Evolutionary conservation across 2,329 filamentous ascomycete species (phyloP).

Genomic region (Colletotrichum viniferum): DNA sequence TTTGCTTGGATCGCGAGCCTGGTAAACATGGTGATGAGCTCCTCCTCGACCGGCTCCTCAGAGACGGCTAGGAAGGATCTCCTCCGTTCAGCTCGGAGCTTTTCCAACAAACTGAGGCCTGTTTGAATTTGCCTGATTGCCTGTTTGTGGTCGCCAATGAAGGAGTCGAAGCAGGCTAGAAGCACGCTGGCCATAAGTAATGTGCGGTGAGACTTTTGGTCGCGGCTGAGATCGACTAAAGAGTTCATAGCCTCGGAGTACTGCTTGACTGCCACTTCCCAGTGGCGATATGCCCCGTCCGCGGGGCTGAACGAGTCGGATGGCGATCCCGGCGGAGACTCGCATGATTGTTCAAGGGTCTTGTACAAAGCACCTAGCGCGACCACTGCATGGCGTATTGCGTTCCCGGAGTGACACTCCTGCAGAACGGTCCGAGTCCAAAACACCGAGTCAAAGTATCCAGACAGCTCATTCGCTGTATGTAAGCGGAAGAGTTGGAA

Average conservation of each 20-base stretch:
- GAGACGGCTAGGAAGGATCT: constrained; percentile 40
- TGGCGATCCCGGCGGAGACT: constrained; percentile 54
- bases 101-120: constrained; percentile 59
- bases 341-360: constrained; percentile 63
- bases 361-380: constrained; percentile 72
- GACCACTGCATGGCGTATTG: constrained; percentile 69
- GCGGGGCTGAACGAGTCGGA: constrained; percentile 31
- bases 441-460: constrained; percentile 70
- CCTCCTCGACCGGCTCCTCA: constrained; percentile 59
- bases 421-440: constrained; percentile 68
- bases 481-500: constrained; percentile 66
- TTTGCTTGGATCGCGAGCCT: constrained; percentile 69
- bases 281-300: constrained; percentile 54
- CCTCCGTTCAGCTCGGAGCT: constrained; percentile 51
- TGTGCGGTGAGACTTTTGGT: constrained; percentile 52
- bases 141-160: constrained; percentile 66
- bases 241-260: constrained; percentile 62
- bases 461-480: constrained; percentile 67
- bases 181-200: constrained; percentile 69
- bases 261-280: constrained; percentile 63
- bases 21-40: constrained; percentile 67
- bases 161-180: constrained; percentile 72
- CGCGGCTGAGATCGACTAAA: constrained; percentile 49
- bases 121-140: constrained; percentile 66
- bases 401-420: constrained; percentile 64